Evolutionary conservation across 148 eudicot genomes (phyloP).

Genomic region (Cornus controversa): DNA sequence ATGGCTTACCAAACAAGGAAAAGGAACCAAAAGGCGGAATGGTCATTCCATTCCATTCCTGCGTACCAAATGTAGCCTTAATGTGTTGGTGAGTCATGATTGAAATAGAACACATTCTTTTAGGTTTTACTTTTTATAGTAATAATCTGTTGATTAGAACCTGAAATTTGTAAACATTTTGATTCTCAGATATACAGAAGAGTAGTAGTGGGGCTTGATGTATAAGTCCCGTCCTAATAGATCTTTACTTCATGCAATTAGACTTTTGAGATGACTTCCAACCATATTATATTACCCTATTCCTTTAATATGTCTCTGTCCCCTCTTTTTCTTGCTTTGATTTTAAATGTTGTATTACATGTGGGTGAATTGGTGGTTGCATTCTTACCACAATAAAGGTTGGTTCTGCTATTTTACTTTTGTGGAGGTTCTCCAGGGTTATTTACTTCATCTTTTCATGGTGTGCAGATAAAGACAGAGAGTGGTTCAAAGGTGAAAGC

Average conservation of each 20-base stretch:
- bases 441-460: not conserved
- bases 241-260: not conserved
- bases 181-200: not conserved
- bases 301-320: no score
- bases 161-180: not conserved
- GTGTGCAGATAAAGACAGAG: slow-evolving; percentile 73
- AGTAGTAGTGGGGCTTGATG: not conserved
- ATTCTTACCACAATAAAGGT: not conserved
- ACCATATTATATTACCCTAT: not conserved
- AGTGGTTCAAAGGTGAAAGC: slow-evolving; percentile 75
- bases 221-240: not conserved
- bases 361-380: not conserved
- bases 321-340: not conserved
- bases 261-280: not conserved
- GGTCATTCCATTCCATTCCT: no score
- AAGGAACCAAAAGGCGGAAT: no score
- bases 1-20: no score
- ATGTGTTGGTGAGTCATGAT: not conserved
- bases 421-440: not conserved
- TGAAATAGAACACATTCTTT: not conserved
- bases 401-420: not conserved
- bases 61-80: no score
- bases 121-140: not conserved
- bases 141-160: not conserved
- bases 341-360: not conserved